phyloP scores from a whole-genome alignment of 768 basidiomycete species.

The Rhizopogon roseolus region DNA sequence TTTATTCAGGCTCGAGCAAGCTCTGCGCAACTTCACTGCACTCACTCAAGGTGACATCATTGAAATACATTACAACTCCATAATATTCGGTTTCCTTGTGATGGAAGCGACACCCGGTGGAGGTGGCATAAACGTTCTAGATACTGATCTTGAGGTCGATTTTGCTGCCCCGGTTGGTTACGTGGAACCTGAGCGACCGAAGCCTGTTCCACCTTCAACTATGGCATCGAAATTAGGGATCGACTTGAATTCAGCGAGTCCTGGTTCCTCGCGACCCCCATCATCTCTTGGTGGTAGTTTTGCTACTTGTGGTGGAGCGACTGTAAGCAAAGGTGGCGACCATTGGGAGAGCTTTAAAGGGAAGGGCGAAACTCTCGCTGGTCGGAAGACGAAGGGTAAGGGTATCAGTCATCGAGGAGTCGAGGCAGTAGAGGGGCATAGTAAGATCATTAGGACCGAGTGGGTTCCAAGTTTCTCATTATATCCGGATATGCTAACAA shows the following conservation, averaged over 20 bases:
- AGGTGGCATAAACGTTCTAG: constrained; percentile 82
- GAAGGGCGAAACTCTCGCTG: constrained; percentile 84
- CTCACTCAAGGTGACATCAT: constrained; percentile 96
- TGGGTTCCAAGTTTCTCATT: constrained; percentile 36
- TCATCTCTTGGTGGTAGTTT: constrained; percentile 72
- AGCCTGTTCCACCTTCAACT: constrained; percentile 75
- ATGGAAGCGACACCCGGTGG: constrained; percentile 91
- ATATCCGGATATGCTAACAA: constrained; percentile 8
- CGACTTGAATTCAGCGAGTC: constrained; percentile 81
- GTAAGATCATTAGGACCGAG: constrained; percentile 91
- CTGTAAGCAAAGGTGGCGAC: constrained; percentile 73
- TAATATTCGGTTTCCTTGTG: constrained; percentile 91
- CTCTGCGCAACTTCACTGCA: constrained; percentile 87
- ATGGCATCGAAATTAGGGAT: constrained; percentile 98
- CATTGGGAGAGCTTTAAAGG: constrained; percentile 97
- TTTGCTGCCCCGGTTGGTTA: constrained; percentile 93
- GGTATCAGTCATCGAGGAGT: constrained; percentile 81
- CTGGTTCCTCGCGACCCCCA: constrained; percentile 78
- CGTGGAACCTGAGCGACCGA: constrained; percentile 87
- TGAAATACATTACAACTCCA: constrained; percentile 95
- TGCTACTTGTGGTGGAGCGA: constrained; percentile 40
- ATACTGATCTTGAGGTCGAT: constrained; percentile 98
- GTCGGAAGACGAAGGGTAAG: constrained; percentile 93
- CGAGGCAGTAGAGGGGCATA: constrained; percentile 72
- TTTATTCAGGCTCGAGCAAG: constrained; percentile 77